Evolutionary conservation across 768 basidiomycete genomes (phyloP).

Genomic region (Termitomyces sp.): DNA sequence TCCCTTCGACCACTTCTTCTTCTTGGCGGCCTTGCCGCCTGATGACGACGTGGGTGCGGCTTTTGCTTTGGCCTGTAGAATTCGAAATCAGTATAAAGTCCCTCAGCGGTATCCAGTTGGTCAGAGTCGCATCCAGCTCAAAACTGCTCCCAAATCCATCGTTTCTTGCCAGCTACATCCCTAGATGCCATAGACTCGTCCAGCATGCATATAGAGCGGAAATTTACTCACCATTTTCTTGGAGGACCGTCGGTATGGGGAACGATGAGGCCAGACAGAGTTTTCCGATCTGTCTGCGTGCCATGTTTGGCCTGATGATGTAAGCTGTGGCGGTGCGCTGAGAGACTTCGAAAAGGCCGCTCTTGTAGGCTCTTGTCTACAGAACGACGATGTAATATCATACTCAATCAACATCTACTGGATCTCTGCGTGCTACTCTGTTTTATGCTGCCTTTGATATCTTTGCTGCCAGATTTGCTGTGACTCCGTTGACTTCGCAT

Average conservation of each 20-base stretch:
- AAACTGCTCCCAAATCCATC: neutral
- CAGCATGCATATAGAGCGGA: constrained; percentile 7
- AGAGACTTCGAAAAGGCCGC: no score
- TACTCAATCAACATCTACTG: no score
- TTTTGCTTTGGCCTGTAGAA: constrained; percentile 67
- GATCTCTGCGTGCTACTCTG: no score
- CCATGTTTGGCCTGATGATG: constrained; percentile 35
- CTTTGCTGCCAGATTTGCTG: no score
- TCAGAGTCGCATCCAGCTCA: constrained; percentile 35
- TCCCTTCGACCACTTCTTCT: constrained; percentile 99
- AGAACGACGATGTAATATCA: neutral
- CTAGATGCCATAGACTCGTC: neutral
- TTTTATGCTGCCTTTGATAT: no score
- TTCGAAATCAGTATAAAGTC: constrained; percentile 17
- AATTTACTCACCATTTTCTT: constrained; percentile 39
- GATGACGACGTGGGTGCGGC: constrained; percentile 57
- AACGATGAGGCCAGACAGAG: constrained; percentile 14
- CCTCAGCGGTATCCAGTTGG: constrained; percentile 31
- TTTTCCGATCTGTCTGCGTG: constrained; percentile 29
- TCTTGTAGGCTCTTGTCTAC: no score
- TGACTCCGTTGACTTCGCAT: no score
- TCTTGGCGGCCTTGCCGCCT: constrained; percentile 90
- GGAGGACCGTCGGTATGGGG: constrained; percentile 40
- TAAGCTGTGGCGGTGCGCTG: constrained; percentile 18
- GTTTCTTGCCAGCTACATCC: neutral